Conservation (phyloP, 2,329 filamentous ascomycete species). For the Paecilomyces dactylethromorphus region DNA sequence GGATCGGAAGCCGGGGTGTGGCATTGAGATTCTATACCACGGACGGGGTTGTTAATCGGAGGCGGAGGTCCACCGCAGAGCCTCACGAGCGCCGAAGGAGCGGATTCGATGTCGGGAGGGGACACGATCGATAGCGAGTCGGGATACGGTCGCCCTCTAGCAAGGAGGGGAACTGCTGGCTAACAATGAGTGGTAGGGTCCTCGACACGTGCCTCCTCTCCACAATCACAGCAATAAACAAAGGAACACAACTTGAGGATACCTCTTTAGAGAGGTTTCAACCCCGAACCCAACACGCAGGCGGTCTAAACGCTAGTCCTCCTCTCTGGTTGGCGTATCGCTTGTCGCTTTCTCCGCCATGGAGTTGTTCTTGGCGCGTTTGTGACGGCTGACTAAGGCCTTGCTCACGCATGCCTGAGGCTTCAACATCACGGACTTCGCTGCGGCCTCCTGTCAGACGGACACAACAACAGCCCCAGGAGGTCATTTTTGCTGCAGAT, state of each 20-base stretch:
- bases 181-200: not conserved
- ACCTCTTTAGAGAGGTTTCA: not conserved
- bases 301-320: not conserved
- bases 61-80: not conserved
- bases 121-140: not conserved
- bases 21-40: slow-evolving; percentile 25
- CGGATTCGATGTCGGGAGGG: not conserved
- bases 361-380: not conserved
- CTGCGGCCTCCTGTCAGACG: not conserved
- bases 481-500: not conserved
- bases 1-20: slow-evolving; percentile 6
- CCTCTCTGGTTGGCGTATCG: not conserved
- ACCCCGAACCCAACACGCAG: not conserved
- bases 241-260: not conserved
- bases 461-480: not conserved
- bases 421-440: not conserved
- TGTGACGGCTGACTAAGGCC: not conserved
- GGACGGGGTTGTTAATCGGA: not conserved
- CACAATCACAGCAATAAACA: not conserved
- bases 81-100: not conserved
- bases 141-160: not conserved
- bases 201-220: not conserved
- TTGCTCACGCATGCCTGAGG: not conserved
- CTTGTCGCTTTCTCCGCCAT: not conserved
- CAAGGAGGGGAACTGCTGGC: not conserved